Base-by-base conservation (phyloP, 78 protist genomes). In the Cavenderia fasciculata region DNA sequence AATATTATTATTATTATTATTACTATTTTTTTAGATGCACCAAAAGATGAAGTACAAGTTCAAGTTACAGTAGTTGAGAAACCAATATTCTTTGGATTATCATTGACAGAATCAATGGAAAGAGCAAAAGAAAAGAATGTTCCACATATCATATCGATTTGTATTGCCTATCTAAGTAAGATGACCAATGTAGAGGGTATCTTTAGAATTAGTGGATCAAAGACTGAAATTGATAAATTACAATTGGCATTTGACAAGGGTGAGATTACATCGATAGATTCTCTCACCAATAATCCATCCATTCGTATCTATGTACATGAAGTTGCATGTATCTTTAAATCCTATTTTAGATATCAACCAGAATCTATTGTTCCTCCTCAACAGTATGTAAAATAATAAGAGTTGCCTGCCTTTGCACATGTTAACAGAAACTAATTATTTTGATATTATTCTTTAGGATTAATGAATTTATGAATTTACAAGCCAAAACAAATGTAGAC, bases 131-230 rank as follows among this genome's bases (percentile, higher is more conserved):
- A 68, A 38, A 43, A 61, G 33, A 18, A 36, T 29, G 47, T 82
- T 29, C 90, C 90, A 21, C 90, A 82, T 57, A 6, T 82, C 1
- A 36, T 82, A 10, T 68, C 46, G 5, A 33, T 68, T n/a, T 65
- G 90, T 36, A 34, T 82, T 23, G 90, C 65, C 31, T 82, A 31
- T 46, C n/a, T 82, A n/a, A 16, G 41, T 40, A 52, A 33, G 25
- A 52, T 36, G 40, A 59, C 38, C 8, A 25, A 52, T 68, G 40
- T 33, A 29, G 78, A 65, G 31, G 90, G 90, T 33, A 65, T 82
- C 1, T 82, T 82, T 31, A 49, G 90, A 43, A 47, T 82, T 23
- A 56, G 52, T 57, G 90, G 90, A 1, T 82, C 90, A 29, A 56
- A 68, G 21, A 18, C 38, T 23, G 59, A 66, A 33, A 82, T 82